Evolutionary conservation across 495 filamentous ascomycete genomes (phyloP), one percentile per base, ranked within the genome.

Genomic region (Aspergillus sparsus): DNA sequence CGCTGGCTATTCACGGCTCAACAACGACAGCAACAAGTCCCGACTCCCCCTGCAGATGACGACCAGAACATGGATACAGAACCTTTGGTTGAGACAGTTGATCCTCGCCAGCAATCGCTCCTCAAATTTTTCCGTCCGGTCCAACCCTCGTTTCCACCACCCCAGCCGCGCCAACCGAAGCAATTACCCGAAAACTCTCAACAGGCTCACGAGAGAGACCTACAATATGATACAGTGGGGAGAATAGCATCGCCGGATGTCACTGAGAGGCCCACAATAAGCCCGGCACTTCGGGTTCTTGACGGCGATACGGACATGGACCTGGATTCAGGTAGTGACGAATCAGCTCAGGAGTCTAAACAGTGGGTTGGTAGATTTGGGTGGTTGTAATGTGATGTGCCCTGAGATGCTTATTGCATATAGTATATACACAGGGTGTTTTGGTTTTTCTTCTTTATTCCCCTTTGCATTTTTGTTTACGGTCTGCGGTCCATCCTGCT

Each of bases 231-330:
- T 10, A 58, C 62, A 7, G 66, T 69, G 10, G 49, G 63, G 9
- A 57, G 62, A 58, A 53, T 55, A 34, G 62, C 67, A 21, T 58
- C 54, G 6, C 60, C 42, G 15, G 57, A 66, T 27, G 58, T 64
- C 16, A 66, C 58, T 37, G 63, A 49, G 44, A 69, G 64, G 46
- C 67, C 67, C 34, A 66, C 67, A 9, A 65, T 49, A 41, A 74
- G 62, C 31, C 61, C 71, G n/a, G 62, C 63, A 11, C 62, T 56
- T 53, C 62, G 64, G 58, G 37, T 55, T 18, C 68, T 70, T 62
- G 65, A 78, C 54, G 74, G 71, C 70, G 71, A 76, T 35, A 82
- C 80, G 75, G 75, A 82, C 62, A 76, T 81, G 67, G 73, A 77
- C 11, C 74, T 78, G 71, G 75, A 70, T 42, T 47, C 42, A 11